A percentile compares a stretch with the other conserved stretches of the same genome.
Conservation (phyloP, 2,329 filamentous ascomycete genomes). For the Diaporthe aspalathi region DNA sequence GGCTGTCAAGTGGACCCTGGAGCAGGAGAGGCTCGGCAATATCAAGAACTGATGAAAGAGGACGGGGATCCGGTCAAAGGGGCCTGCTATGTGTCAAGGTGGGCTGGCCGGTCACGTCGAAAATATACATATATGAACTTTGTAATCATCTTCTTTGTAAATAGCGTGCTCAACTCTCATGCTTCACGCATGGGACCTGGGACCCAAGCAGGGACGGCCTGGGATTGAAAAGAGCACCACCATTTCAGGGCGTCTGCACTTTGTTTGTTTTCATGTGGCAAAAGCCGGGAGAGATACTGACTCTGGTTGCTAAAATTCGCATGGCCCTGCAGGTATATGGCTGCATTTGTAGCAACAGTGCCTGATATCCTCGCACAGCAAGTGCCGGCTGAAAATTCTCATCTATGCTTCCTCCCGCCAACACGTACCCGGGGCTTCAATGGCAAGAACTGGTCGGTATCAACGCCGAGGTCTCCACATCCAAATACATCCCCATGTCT, state of each 20-base stretch:
- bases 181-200: not conserved
- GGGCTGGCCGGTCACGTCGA: not conserved
- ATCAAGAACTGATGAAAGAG: constrained; percentile 13
- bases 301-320: constrained; percentile 10
- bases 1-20: constrained; percentile 66
- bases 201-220: constrained; percentile 1
- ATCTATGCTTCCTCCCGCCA: constrained; percentile 1
- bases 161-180: constrained; percentile 2
- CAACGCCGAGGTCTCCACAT: not conserved
- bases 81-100: not conserved
- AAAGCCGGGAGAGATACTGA: constrained; percentile 25
- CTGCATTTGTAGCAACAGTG: constrained; percentile 8
- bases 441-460: not conserved
- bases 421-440: not conserved
- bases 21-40: constrained; percentile 56
- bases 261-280: constrained; percentile 13
- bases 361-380: constrained; percentile 1
- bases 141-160: constrained; percentile 37
- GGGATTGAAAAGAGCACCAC: not conserved
- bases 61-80: not conserved
- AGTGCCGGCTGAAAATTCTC: constrained; percentile 1
- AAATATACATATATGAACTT: constrained; percentile 14
- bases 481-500: not conserved
- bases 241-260: not conserved
- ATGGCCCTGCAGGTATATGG: constrained; percentile 1